Base-by-base conservation (phyloP, 352 stramenopile genomes). In the Saprolegnia diclina region DNA sequence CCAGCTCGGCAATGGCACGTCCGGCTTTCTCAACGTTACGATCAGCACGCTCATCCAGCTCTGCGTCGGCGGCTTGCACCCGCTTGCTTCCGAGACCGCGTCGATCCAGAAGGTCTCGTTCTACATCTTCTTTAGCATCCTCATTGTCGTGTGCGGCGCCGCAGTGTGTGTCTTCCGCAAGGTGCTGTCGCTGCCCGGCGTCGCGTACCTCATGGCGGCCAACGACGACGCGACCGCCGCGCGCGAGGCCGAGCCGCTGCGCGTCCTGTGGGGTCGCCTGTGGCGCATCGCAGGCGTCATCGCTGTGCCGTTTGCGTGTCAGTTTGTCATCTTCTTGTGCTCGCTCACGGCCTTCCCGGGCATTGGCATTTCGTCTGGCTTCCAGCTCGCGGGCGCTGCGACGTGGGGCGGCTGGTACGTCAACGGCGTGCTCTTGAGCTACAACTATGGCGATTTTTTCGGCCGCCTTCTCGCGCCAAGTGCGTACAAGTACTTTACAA, bases 171-270 rank as follows among this genome's bases (percentile, higher is more conserved):
- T 93, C 85, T 64, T 89, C 84, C 62, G 91, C 85, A 0, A 82
- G 83, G 4, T 86, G 83, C 56, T 90, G 74, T 53, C 89, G 79
- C 16, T 83, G 89, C 29, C 91, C 76, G 5, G 82, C 81, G 64
- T 93, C 85, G 65, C 88, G 83, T 64, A 91, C 82, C 0, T 83
- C 82, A 52, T 90, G 65, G 64, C 86, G 75, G 19, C 85, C 85
- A 72, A 90, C 82, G 26, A 91, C 74, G n/a, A 91, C 74, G 64
- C 91, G 29, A 70, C 64, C 7, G 61, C 57, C 10, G 74, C 71
- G 7, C 73, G 81, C 38, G 65, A 71, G n/a, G 42, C 83, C 0
- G 73, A 80, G 65, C 65, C 77, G 35, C 14, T 64, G 13, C n/a
- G 35, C 19, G 10, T 37, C 14, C 80, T 72, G 13, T 44, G 84